These are phyloP conservation scores for Moesziomyces globuligerus DNA, from an alignment of 1,284 basidiomycete genomes.

Conservation along the genomic window DNA sequence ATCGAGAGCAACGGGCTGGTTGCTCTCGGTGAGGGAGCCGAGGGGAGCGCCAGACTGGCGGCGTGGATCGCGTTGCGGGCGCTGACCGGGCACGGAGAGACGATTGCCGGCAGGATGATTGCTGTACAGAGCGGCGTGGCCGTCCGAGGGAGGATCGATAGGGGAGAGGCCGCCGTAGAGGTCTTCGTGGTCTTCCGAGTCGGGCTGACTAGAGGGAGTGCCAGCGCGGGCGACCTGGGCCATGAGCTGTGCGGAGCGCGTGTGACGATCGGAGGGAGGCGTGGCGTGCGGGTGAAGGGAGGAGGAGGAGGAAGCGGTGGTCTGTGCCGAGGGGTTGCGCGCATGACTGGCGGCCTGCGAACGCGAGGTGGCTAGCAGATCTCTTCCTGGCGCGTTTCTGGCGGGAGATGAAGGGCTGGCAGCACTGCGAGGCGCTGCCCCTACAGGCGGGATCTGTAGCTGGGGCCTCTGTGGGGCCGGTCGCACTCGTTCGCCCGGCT, in stretches of 20 bases:
- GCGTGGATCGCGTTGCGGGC: slow-evolving; percentile 38
- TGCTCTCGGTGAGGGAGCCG: slow-evolving; percentile 57
- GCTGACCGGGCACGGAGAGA: slow-evolving; percentile 38
- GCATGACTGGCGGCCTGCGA: slow-evolving; percentile 19
- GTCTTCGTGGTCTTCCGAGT: slow-evolving; percentile 53
- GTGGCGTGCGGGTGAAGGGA: slow-evolving; percentile 8
- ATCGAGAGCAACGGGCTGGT: slow-evolving; percentile 55
- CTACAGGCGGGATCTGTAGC: slow-evolving; percentile 36
- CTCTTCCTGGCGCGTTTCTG: slow-evolving; percentile 25
- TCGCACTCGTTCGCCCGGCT: slow-evolving; percentile 17
- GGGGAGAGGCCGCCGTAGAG: slow-evolving; percentile 52
- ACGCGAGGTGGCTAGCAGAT: slow-evolving; percentile 32
- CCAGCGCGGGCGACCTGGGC: slow-evolving; percentile 35
- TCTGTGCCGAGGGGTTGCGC: slow-evolving; percentile 30
- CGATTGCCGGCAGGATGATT: slow-evolving; percentile 24
- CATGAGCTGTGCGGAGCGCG: slow-evolving; percentile 52
- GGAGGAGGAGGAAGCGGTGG: slow-evolving; percentile 3
- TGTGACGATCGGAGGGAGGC: slow-evolving; percentile 38
- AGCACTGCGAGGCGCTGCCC: slow-evolving; percentile 9
- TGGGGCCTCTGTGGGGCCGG: slow-evolving; percentile 18
- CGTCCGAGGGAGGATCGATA: slow-evolving; percentile 42
- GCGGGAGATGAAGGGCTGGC: slow-evolving; percentile 33
- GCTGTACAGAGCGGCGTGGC: slow-evolving; percentile 28
- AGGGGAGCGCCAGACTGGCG: slow-evolving; percentile 36
- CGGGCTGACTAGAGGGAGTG: slow-evolving; percentile 30